phyloP scores from a whole-genome alignment of 164 flowering plant genomes.

The Nymphaea thermarum region DNA sequence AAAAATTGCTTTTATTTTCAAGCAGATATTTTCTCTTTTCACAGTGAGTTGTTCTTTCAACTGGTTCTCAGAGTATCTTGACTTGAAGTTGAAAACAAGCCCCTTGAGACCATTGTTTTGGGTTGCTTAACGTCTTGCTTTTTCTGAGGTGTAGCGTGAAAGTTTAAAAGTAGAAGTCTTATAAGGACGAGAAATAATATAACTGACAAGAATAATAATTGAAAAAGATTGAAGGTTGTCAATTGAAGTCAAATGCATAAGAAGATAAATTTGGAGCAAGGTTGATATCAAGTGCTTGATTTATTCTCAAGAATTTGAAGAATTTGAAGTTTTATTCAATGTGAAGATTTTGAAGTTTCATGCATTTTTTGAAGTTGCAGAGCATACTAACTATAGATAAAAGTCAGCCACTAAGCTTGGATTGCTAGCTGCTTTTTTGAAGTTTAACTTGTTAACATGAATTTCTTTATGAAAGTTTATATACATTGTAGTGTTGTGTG shows the following conservation, averaged over 20 bases:
- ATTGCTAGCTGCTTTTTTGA: conserved; percentile 33
- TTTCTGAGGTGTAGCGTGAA: conserved; percentile 39
- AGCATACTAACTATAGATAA: conserved; percentile 48
- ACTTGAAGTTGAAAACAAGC: conserved; percentile 80
- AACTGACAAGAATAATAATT: conserved; percentile 48
- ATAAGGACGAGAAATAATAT: conserved; percentile 43
- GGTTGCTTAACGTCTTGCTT: conserved; percentile 45
- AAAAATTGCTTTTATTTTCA: neutral
- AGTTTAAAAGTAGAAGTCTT: conserved; percentile 32
- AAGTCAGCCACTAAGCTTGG: conserved; percentile 61
- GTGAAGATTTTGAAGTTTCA: conserved; percentile 66
- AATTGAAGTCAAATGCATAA: conserved; percentile 24
- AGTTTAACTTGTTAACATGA: too few relatives aligned
- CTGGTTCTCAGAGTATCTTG: conserved; percentile 79
- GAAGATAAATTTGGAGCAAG: conserved; percentile 15
- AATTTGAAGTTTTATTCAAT: conserved; percentile 28
- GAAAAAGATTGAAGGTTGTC: conserved; percentile 45
- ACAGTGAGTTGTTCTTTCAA: conserved; percentile 38
- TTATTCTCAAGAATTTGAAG: conserved; percentile 49
- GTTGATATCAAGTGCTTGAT: conserved; percentile 55
- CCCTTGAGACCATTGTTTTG: conserved; percentile 48
- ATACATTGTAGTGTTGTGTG: too few relatives aligned
- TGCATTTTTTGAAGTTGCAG: conserved; percentile 58
- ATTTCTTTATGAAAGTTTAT: too few relatives aligned
- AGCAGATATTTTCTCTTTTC: conserved; percentile 12